phyloP scores from a whole-genome alignment of 1,139 yeast genomes.

The Pichia kudriavzevii region DNA sequence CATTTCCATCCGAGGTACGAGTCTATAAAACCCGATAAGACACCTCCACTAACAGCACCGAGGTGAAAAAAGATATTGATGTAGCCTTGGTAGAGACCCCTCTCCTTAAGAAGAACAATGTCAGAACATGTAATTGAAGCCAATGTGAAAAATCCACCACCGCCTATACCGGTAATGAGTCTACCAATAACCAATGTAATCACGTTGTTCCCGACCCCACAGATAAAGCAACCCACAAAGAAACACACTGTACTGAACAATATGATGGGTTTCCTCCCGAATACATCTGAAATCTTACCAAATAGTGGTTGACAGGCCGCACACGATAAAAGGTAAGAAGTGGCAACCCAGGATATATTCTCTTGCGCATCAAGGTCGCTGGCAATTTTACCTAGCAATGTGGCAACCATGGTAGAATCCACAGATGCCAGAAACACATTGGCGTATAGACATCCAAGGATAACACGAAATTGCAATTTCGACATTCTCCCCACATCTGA shows the following conservation, averaged over 20 bases:
- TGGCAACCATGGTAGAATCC: constrained; percentile 62
- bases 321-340: constrained; percentile 41
- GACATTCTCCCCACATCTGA: not conserved
- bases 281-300: constrained; percentile 70
- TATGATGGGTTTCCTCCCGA: constrained; percentile 36
- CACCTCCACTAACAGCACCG: constrained; percentile 52
- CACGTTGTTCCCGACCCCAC: constrained; percentile 54
- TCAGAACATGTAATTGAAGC: constrained; percentile 48
- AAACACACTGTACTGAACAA: constrained; percentile 48
- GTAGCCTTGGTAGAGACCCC: constrained; percentile 48
- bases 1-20: constrained; percentile 45
- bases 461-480: constrained; percentile 9
- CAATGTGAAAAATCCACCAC: constrained; percentile 45
- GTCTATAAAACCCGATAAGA: constrained; percentile 43
- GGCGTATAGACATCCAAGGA: constrained; percentile 17
- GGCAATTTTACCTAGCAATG: constrained; percentile 36
- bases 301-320: constrained; percentile 60
- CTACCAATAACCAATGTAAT: constrained; percentile 49
- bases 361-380: constrained; percentile 27
- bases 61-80: constrained; percentile 42
- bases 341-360: constrained; percentile 34
- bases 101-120: constrained; percentile 42
- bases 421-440: constrained; percentile 51
- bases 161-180: constrained; percentile 51
- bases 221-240: constrained; percentile 54